Evolutionary conservation across 202 grass and related monocot species (phyloP).

Genomic region (Setaria italica): DNA sequence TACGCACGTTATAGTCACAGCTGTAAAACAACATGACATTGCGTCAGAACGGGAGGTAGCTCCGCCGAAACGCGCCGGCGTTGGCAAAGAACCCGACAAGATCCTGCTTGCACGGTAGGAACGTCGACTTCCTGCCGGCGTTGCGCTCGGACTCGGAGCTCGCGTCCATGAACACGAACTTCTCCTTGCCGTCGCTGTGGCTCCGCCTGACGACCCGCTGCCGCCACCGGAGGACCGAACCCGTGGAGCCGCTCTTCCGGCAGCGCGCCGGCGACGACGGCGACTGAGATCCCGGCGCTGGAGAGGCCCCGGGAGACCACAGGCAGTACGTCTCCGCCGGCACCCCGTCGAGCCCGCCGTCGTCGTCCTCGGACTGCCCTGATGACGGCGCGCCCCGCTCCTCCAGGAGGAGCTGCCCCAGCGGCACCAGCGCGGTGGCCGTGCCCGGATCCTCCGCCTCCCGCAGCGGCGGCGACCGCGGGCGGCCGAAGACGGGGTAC

Average conservation of each 20-base stretch:
- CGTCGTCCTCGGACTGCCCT: not conserved
- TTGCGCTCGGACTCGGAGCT: not conserved
- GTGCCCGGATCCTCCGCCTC: conserved; percentile 3
- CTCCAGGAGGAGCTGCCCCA: conserved; percentile 43
- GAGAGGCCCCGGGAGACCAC: conserved; percentile 39
- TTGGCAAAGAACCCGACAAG: conserved; percentile 57
- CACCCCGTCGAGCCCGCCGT: not conserved
- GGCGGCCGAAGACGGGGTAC: conserved; percentile 66
- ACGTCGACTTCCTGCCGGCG: conserved; percentile 39
- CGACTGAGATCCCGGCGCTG: not conserved
- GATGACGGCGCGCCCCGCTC: conserved; percentile 44
- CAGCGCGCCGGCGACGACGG: conserved; percentile 16
- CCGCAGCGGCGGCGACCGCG: conserved; percentile 11
- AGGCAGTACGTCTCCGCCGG: conserved; percentile 37
- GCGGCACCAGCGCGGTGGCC: conserved; percentile 43
- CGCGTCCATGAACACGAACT: conserved; percentile 55
- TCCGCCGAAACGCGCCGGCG: conserved; percentile 39
- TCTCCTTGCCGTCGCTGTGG: conserved; percentile 77
- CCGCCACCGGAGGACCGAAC: conserved; percentile 56
- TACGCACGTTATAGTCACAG: not conserved
- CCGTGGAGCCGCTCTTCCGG: conserved; percentile 68
- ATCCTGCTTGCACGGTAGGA: conserved; percentile 65
- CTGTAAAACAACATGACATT: not conserved
- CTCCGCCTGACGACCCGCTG: conserved; percentile 54
- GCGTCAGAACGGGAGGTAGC: conserved; percentile 45